Base-by-base conservation (phyloP, 2,329 filamentous ascomycete species). In the Alternaria sp. region DNA sequence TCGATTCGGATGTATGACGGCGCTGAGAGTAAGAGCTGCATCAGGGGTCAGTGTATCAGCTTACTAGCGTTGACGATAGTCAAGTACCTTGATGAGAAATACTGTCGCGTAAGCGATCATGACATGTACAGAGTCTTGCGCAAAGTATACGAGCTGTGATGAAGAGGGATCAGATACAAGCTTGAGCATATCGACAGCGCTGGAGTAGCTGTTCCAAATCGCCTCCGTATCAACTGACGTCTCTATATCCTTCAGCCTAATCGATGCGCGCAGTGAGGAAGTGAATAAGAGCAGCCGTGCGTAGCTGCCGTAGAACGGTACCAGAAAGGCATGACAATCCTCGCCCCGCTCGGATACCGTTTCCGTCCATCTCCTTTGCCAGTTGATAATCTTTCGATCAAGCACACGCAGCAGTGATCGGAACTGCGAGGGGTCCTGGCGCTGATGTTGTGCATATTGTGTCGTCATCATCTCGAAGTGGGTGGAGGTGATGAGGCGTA, bases 11-110 rank as follows among this genome's bases (percentile, higher is more conserved):
- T 36, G 12, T 36, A 36, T 36, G 32, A 14, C 14, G 32, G 32
- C 14, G 32, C 32, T 14, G 32, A 36, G 14, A 36, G 32, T 3
- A 36, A 36, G 32, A 36, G 12, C 32, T 36, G 0, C 0, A 6
- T 16, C 1, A 27, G 14, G 12, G 1, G 5, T 36, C 32, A 36
- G 32, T 36, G 5, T 12, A 16, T 36, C 14, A 16, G 14, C 12
- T 36, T 14, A 0, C 5, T 2, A 36, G 32, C 2, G 14, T 6
- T 2, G 3, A 3, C 6, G 6, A 14, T 10, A 11, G 0, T 36
- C 1, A 36, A 0, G 0, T 36, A 36, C 32, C 32, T 36, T 36
- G 32, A 36, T 36, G 14, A 36, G 32, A 16, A 36, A 36, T 1
- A 36, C 32, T 14, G 32, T 16, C 14, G 32, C 32, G 32, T 36